Conservation (phyloP, 2,329 filamentous ascomycete genomes). For the Alternaria solani region DNA sequence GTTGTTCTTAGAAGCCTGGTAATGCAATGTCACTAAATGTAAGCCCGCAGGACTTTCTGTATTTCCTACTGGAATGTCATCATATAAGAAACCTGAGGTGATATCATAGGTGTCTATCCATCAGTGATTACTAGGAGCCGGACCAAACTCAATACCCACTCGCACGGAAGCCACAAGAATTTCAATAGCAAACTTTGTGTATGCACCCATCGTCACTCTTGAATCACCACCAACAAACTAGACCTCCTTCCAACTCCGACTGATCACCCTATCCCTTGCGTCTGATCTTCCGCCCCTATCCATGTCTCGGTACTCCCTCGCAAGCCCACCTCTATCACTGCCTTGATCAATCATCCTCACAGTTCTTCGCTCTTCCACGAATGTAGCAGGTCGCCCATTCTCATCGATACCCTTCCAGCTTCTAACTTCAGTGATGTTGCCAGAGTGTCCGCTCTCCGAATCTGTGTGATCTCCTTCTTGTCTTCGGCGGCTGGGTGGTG, state of each 20-base stretch:
- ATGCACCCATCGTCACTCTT: no score
- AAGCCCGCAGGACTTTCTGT: neutral
- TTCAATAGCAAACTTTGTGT: neutral
- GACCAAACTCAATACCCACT: neutral
- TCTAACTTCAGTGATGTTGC: slow-evolving; percentile 27
- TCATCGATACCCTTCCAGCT: slow-evolving; percentile 43
- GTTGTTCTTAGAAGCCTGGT: neutral
- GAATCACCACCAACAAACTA: neutral
- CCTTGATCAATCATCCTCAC: slow-evolving; percentile 22
- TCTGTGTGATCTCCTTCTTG: slow-evolving; percentile 33
- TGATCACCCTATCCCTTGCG: slow-evolving; percentile 3
- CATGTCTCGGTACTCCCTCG: slow-evolving; percentile 7
- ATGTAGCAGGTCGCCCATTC: slow-evolving; percentile 37
- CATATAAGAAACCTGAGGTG: neutral
- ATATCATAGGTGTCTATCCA: neutral
- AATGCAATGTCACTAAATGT: neutral
- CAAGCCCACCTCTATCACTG: slow-evolving; percentile 13
- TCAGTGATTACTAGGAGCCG: neutral
- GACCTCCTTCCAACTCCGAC: slow-evolving; percentile 21
- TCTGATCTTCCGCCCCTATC: slow-evolving; percentile 1
- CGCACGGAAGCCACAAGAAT: neutral
- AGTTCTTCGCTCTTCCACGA: slow-evolving; percentile 35
- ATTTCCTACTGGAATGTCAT: neutral
- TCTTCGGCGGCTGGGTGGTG: slow-evolving; percentile 10
- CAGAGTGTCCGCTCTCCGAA: slow-evolving; percentile 32